These are phyloP conservation scores for grape (Vitis vinifera) DNA, from an alignment of 164 flowering plant genomes.

Conservation along the genomic window DNA sequence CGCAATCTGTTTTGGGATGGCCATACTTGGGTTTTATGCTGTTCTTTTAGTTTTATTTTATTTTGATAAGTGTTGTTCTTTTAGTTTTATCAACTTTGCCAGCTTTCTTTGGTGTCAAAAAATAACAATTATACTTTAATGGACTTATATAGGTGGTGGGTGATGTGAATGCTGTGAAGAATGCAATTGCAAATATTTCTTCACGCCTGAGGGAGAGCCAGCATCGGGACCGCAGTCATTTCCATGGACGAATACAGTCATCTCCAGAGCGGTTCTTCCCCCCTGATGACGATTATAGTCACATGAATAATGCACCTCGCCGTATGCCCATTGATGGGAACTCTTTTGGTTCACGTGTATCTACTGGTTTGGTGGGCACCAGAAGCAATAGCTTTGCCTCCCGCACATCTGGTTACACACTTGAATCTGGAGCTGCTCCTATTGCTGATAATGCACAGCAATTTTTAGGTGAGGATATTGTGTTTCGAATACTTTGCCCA, in stretches of 20 bases:
- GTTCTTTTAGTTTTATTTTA: too few species aligned
- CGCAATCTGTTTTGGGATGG: background rate
- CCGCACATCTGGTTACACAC: constrained; percentile 42
- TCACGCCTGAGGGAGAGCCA: constrained; percentile 94
- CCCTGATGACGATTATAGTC: constrained; percentile 74
- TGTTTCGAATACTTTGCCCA: constrained; percentile 92
- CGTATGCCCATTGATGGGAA: constrained; percentile 52
- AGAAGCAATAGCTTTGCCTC: constrained; percentile 48
- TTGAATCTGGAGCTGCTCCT: constrained; percentile 48
- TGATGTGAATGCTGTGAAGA: constrained; percentile 72
- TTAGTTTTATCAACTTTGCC: too few species aligned
- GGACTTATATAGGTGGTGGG: constrained; percentile 67
- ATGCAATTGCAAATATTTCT: constrained; percentile 76
- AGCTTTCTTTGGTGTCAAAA: too few species aligned
- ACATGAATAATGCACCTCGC: constrained; percentile 39
- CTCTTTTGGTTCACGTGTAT: constrained; percentile 40
- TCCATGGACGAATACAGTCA: constrained; percentile 64
- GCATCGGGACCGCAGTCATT: constrained; percentile 87
- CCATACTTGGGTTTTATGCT: background rate
- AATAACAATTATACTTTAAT: too few species aligned
- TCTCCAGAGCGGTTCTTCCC: constrained; percentile 63
- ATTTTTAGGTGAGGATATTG: constrained; percentile 62
- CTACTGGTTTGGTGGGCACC: constrained; percentile 27
- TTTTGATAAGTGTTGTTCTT: too few species aligned
- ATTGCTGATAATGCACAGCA: constrained; percentile 47